Evolutionary conservation across 2,329 filamentous ascomycete species (phyloP).

Genomic region (Proliferodiscus dingleyae): DNA sequence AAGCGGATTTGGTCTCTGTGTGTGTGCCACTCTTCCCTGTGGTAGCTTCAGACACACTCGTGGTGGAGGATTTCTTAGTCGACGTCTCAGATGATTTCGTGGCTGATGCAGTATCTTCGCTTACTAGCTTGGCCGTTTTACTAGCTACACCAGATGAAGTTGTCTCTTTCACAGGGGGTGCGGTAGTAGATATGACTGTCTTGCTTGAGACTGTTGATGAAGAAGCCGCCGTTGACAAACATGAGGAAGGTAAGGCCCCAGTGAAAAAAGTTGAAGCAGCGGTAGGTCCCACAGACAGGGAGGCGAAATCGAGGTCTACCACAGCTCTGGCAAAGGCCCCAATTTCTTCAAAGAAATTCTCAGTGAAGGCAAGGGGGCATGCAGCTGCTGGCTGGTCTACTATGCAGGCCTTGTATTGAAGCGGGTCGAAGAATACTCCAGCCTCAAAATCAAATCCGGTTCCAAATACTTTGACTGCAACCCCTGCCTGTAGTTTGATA

Average conservation of each 20-base stretch:
- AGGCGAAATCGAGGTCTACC: conserved; percentile 5
- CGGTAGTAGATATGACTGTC: background rate
- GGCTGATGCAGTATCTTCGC: too few species aligned
- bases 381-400: conserved; percentile 1
- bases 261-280: conserved; percentile 8
- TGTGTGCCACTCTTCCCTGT: too few species aligned
- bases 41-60: too few species aligned
- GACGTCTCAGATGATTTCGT: too few species aligned
- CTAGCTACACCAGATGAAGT: too few species aligned
- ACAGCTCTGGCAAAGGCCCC: conserved; percentile 9
- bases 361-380: conserved; percentile 8
- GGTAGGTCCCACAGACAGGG: conserved; percentile 8
- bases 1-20: background rate
- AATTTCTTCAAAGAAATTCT: conserved; percentile 10
- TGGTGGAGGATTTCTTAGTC: too few species aligned
- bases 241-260: conserved; percentile 2
- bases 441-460: conserved; percentile 12
- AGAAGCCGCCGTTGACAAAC: background rate
- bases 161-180: background rate
- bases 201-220: background rate
- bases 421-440: conserved; percentile 13
- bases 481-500: conserved; percentile 7
- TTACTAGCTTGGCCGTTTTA: too few species aligned
- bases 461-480: conserved; percentile 2
- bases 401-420: conserved; percentile 13